Conservation (phyloP, 1,284 basidiomycete genomes). For the Mycena sp. region DNA sequence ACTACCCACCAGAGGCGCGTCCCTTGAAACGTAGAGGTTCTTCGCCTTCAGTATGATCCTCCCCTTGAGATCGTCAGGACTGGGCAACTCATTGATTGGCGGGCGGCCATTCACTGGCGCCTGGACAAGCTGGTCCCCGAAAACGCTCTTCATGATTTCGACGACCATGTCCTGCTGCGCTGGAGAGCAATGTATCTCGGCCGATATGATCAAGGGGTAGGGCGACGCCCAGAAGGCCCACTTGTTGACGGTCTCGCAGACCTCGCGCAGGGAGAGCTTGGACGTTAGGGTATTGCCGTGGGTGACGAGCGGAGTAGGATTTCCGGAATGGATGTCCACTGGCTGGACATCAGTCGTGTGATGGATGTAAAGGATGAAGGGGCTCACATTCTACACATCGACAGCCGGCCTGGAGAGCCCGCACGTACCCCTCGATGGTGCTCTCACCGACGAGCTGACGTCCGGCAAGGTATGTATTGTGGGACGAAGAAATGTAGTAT, state of each 20-base stretch:
- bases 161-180: constrained; percentile 88
- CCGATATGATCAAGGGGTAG: constrained; percentile 94
- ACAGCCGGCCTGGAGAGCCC: constrained; percentile 90
- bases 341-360: neutral
- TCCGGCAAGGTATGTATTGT: constrained; percentile 97
- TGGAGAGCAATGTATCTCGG: constrained; percentile 91
- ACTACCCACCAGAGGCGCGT: constrained; percentile 17
- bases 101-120: constrained; percentile 59
- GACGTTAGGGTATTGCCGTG: constrained; percentile 95
- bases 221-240: constrained; percentile 96
- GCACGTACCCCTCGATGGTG: constrained; percentile 87
- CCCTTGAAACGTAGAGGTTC: constrained; percentile 39
- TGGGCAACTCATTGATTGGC: constrained; percentile 73
- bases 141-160: constrained; percentile 79
- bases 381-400: constrained; percentile 90
- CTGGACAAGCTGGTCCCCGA: constrained; percentile 81
- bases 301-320: constrained; percentile 51
- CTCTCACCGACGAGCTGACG: constrained; percentile 93
- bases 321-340: constrained; percentile 90
- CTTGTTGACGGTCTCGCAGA: constrained; percentile 88
- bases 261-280: constrained; percentile 85
- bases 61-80: constrained; percentile 86
- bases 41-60: constrained; percentile 82
- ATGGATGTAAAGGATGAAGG: constrained; percentile 22
- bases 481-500: constrained; percentile 94